Evolutionary conservation across 2,329 filamentous ascomycete genomes (phyloP).

Genomic region (Fusarium sp.): DNA sequence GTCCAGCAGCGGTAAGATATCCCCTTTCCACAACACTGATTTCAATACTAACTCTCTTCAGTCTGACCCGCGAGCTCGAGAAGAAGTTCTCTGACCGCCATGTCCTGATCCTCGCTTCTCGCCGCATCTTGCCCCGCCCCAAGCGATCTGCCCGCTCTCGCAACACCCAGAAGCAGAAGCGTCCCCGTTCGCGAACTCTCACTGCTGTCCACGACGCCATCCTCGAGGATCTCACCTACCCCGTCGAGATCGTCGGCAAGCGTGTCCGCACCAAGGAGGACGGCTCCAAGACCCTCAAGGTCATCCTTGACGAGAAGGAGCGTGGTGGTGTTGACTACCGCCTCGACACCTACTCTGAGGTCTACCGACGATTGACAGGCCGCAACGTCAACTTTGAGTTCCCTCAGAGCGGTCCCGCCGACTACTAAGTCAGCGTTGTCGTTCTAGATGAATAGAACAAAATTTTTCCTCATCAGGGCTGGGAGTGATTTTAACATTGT

Average conservation of each 20-base stretch:
- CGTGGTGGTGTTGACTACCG: conserved; percentile 99
- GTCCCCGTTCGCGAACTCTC: conserved; percentile 96
- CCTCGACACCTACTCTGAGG: conserved; percentile 99
- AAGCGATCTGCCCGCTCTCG: conserved; percentile 98
- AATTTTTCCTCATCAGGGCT: conserved; percentile 42
- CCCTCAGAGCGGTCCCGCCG: conserved; percentile 83
- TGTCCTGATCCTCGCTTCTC: conserved; percentile 98
- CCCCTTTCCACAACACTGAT: not conserved
- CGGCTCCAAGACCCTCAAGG: conserved; percentile 98
- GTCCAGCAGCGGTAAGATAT: conserved; percentile 96
- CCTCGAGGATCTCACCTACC: conserved; percentile 98
- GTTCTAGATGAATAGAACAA: conserved; percentile 38
- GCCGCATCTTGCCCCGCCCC: conserved; percentile 98
- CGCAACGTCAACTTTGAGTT: conserved; percentile 99
- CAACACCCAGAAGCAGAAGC: conserved; percentile 98
- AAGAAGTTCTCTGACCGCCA: conserved; percentile 99
- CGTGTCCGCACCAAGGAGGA: conserved; percentile 99
- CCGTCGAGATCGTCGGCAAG: conserved; percentile 99
- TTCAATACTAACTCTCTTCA: conserved; percentile 58
- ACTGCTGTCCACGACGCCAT: conserved; percentile 99
- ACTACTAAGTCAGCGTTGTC: conserved; percentile 77
- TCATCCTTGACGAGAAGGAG: conserved; percentile 99
- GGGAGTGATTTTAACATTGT: conserved; percentile 56
- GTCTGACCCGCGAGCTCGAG: conserved; percentile 99
- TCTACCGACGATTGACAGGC: conserved; percentile 98